Percentiles rank a stretch among this genome's conserved stretches.
These are phyloP conservation scores for Lentinula edodes DNA, from an alignment of 768 basidiomycete species.

Conservation along the genomic window DNA sequence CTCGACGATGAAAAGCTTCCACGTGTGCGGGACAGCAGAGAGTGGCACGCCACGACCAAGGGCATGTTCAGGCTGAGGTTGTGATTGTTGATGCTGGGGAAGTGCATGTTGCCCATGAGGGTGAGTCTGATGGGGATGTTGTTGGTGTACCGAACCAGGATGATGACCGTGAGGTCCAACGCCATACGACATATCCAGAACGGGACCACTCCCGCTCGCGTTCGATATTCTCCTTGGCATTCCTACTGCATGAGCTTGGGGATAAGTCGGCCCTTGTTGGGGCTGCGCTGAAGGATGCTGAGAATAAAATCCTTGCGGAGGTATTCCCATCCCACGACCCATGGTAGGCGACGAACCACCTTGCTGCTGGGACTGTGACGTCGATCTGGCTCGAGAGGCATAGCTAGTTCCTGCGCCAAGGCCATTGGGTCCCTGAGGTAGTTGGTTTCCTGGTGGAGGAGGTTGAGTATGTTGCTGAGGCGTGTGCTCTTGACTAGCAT, in stretches of 20 bases:
- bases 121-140: conserved; percentile 8
- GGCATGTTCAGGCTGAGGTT: conserved; percentile 7
- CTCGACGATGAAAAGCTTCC: conserved; percentile 93
- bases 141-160: conserved; percentile 9
- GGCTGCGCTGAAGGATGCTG: background rate
- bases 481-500: background rate
- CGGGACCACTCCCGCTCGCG: background rate
- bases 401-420: conserved; percentile 1
- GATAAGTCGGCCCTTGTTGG: conserved; percentile 3
- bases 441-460: background rate
- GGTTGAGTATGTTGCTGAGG: background rate
- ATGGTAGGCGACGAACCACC: conserved; percentile 1
- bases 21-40: conserved; percentile 72
- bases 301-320: background rate
- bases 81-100: background rate
- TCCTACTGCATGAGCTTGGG: background rate
- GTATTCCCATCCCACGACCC: conserved; percentile 2
- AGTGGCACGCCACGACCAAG: conserved; percentile 90
- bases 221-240: conserved; percentile 1
- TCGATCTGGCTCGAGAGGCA: conserved; percentile 1
- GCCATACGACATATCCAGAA: conserved; percentile 1
- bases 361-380: background rate
- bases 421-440: background rate
- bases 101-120: conserved; percentile 6
- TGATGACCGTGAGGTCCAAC: conserved; percentile 11